A percentile compares a stretch with the other conserved stretches of the same genome.
Evolutionary conservation across 2,329 filamentous ascomycete genomes (phyloP).

Genomic region (Colletotrichum sp.): DNA sequence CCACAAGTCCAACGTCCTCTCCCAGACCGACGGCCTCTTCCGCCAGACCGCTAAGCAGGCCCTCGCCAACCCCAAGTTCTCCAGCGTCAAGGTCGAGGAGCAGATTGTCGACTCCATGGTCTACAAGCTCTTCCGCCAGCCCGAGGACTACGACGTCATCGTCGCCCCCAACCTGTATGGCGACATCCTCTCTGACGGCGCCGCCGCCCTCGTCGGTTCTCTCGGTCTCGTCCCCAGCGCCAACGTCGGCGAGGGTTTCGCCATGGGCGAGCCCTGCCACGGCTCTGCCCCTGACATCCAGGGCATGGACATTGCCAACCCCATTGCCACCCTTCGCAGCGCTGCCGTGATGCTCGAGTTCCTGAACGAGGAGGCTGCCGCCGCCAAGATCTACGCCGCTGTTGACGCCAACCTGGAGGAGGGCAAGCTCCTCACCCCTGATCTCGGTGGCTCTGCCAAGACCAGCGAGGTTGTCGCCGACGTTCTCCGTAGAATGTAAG

Average conservation of each 20-base stretch:
- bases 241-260: constrained; percentile 93
- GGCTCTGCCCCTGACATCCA: constrained; percentile 95
- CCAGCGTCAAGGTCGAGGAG: constrained; percentile 77
- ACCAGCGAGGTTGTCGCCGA: constrained; percentile 89
- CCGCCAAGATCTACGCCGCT: constrained; percentile 87
- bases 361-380: constrained; percentile 83
- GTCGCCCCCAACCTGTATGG: constrained; percentile 98
- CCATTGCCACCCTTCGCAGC: constrained; percentile 91
- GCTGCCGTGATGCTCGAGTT: constrained; percentile 97
- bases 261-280: constrained; percentile 98
- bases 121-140: constrained; percentile 98
- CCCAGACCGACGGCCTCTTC: constrained; percentile 96
- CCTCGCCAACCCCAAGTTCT: constrained; percentile 70
- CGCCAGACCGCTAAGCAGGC: constrained; percentile 78
- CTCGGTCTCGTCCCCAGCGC: constrained; percentile 92
- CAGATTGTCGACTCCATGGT: constrained; percentile 99
- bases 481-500: constrained; percentile 80
- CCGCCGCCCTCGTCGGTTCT: constrained; percentile 85
- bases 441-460: constrained; percentile 85
- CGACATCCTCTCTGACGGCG: constrained; percentile 94
- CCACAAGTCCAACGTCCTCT: constrained; percentile 97
- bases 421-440: constrained; percentile 81
- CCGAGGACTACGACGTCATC: constrained; percentile 94
- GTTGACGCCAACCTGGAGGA: constrained; percentile 91
- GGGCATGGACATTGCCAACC: constrained; percentile 92